Evolutionary conservation across 23 red algal species (phyloP), one percentile per base, ranked within the genome.

Genomic region (Gracilaria gracilis): DNA sequence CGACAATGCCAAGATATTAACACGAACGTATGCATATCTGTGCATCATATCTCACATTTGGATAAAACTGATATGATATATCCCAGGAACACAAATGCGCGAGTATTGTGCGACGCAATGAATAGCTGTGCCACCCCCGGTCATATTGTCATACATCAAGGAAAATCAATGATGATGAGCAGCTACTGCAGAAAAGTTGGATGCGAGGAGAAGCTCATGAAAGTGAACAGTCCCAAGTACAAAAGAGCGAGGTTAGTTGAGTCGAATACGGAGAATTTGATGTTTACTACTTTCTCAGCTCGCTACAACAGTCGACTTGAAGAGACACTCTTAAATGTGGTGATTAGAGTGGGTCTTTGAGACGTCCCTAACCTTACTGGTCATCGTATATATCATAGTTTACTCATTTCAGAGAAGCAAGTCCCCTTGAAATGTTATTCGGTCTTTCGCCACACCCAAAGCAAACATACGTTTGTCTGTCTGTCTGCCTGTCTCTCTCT

Each of bases 81-180:
- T n/a, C n/a, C n/a, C n/a, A n/a, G n/a, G n/a, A n/a, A n/a, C n/a
- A n/a, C n/a, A n/a, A n/a, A n/a, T n/a, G 83, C 83, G 13, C 51
- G 44, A n/a, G 62, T 87, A 17, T 39, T 87, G 83, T 87, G 83
- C 28, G 83, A 87, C 67, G 44, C 37, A 54, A 39, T 19, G 23
- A 29, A 29, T 19, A 87, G 83, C 42, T 87, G 83, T 53, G 83
- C 83, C 0, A 87, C 83, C 5, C 24, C 61, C 21, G 83, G 83
- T 20, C 83, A 87, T 55, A 53, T 87, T 33, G 83, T 87, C 21
- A 40, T 75, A 6, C 72, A 42, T 31, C 8, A 72, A 29, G 65
- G 14, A 29, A 11, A 29, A 13, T 32, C 61, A 2, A 87, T 87
- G 83, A 87, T 75, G 66, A 87, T 87, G 83, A 73, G 36, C 38